phyloP scores from a whole-genome alignment of 495 filamentous ascomycete genomes.

The Cenococcum geophilum region DNA sequence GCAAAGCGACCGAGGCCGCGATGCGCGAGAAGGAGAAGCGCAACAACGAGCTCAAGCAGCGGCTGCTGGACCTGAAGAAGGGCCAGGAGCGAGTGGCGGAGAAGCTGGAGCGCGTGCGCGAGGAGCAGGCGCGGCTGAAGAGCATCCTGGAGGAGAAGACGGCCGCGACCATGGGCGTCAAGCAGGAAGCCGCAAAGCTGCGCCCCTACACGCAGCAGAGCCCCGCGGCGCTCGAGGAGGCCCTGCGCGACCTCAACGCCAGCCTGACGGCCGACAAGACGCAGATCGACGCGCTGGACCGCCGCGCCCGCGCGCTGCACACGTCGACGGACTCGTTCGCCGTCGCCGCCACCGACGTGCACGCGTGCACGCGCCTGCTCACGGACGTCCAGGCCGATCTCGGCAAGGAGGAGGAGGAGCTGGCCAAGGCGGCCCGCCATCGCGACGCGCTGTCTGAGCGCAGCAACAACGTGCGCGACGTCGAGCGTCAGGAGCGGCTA shows the following conservation, averaged over 20 bases:
- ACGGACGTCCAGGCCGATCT: slow-evolving; percentile 81
- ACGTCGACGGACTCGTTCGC: slow-evolving; percentile 84
- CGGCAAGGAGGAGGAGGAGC: slow-evolving; percentile 83
- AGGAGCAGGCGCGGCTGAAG: slow-evolving; percentile 65
- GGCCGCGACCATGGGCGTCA: slow-evolving; percentile 49
- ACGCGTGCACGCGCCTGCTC: slow-evolving; percentile 76
- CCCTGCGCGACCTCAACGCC: slow-evolving; percentile 73
- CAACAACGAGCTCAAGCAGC: slow-evolving; percentile 77
- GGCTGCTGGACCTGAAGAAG: slow-evolving; percentile 66
- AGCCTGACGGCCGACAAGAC: slow-evolving; percentile 68
- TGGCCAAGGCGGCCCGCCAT: slow-evolving; percentile 67
- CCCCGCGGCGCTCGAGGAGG: slow-evolving; percentile 71
- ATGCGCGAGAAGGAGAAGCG: slow-evolving; percentile 73
- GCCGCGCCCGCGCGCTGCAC: slow-evolving; percentile 79
- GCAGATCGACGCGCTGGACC: slow-evolving; percentile 80
- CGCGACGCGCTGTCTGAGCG: slow-evolving; percentile 81
- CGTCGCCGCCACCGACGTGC: slow-evolving; percentile 74
- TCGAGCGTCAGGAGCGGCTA: slow-evolving; percentile 78
- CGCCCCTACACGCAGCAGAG: slow-evolving; percentile 86
- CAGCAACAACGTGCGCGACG: slow-evolving; percentile 81
- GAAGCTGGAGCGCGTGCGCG: slow-evolving; percentile 67
- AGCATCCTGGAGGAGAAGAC: slow-evolving; percentile 73
- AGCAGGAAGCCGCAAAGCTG: slow-evolving; percentile 79
- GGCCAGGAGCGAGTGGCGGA: slow-evolving; percentile 73
- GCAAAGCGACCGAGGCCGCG: slow-evolving; percentile 68